phyloP scores from a whole-genome alignment of 495 filamentous ascomycete species.

The Penicillium crystallinum region DNA sequence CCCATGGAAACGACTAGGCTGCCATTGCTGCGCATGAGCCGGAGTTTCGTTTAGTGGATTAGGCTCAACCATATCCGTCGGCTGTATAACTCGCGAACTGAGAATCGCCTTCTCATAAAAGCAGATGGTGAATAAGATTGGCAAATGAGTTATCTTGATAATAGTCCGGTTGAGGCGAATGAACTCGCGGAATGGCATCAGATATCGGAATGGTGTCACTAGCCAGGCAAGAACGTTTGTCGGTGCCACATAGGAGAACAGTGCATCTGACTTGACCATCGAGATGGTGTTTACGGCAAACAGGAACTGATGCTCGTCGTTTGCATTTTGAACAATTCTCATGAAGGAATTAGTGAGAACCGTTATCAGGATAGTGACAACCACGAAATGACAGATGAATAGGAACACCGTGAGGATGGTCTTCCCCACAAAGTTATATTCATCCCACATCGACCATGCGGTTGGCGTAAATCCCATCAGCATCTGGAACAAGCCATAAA shows the following conservation, averaged over 20 bases:
- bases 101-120: slow-evolving; percentile 78
- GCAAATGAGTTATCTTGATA: slow-evolving; percentile 87
- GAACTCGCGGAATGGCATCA: slow-evolving; percentile 72
- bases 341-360: slow-evolving; percentile 93
- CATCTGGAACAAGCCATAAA: slow-evolving; percentile 86
- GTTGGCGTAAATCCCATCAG: slow-evolving; percentile 83
- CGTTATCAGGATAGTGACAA: slow-evolving; percentile 89
- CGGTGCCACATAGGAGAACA: slow-evolving; percentile 88
- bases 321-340: slow-evolving; percentile 85
- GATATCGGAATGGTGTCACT: slow-evolving; percentile 70
- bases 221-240: slow-evolving; percentile 86
- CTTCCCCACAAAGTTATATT: slow-evolving; percentile 73
- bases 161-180: slow-evolving; percentile 76
- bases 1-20: slow-evolving; percentile 51
- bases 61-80: slow-evolving; percentile 62
- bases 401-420: slow-evolving; percentile 72
- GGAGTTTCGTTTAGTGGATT: slow-evolving; percentile 30
- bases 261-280: slow-evolving; percentile 90
- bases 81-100: slow-evolving; percentile 62
- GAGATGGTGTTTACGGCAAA: slow-evolving; percentile 93
- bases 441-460: slow-evolving; percentile 67
- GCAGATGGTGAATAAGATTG: slow-evolving; percentile 77
- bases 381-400: slow-evolving; percentile 89
- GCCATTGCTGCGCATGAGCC: slow-evolving; percentile 24
- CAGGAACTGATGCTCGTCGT: slow-evolving; percentile 88